Base-by-base conservation (phyloP, 2,329 filamentous ascomycete species). In the Stemphylium beticola region DNA sequence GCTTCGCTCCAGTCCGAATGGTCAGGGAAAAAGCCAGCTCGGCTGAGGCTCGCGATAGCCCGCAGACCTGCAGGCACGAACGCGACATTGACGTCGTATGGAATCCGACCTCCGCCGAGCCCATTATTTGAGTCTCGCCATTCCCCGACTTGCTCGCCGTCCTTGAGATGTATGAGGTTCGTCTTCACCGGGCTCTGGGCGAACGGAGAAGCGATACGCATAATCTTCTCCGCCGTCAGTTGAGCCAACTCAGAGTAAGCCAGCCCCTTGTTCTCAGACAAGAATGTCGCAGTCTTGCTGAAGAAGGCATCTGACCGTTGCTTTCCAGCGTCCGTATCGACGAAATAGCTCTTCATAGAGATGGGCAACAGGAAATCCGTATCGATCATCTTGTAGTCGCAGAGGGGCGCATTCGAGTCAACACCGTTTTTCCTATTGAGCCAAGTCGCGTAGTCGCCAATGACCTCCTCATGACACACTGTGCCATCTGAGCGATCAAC, bases 1-100 rank as follows among this genome's bases (percentile, higher is more conserved):
- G 69, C 58, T 0, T 64, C 58, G 0, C 65, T 64, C 84, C 84
- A 87, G 0, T 79, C 69, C 0, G 78, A 60, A 49, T 82, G 77
- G 2, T 77, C 67, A 0, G 82, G 73, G 56, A 83, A 87, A 58
- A 86, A 78, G 1, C 80, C 82, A 0, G 77, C 73, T 0, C 70
- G 69, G 2, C 83, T 75, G 1, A 88, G 73, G 0, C 77, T 75
- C 2, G 82, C 79, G 33, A 89, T 86, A 2, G 85, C 80, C 10
- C 82, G 78, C 0, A 89, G 77, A 2, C 83, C 85, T 2, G 86
- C 85, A 0, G 87, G 86, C 0, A 83, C 83, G 0, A 89, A 76
- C 0, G 84, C 86, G 0, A 83, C 83, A 62, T 88, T 89, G 20
- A 88, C 85, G 57, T 88, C 82, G 64, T 85, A 88, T 0, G 86